Conservation (phyloP, 1,284 basidiomycete genomes). For the Irpex lacteus region DNA sequence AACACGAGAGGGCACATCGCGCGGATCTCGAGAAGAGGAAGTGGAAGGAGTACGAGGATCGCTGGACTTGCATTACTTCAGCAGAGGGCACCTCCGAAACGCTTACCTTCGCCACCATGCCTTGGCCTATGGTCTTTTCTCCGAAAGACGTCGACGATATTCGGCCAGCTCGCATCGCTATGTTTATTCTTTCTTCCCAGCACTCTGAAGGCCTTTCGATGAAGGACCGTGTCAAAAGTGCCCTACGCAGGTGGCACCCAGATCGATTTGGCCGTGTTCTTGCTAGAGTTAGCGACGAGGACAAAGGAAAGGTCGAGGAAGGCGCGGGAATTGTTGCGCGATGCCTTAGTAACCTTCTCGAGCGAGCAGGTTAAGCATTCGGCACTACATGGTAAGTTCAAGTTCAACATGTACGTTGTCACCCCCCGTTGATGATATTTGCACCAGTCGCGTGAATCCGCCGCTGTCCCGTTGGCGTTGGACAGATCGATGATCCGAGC, state of each 20-base stretch:
- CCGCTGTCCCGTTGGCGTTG: too few relatives aligned
- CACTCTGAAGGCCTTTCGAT: conserved; percentile 56
- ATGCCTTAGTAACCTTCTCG: conserved; percentile 66
- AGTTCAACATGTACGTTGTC: too few relatives aligned
- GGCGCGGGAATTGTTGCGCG: conserved; percentile 68
- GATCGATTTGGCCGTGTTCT: conserved; percentile 65
- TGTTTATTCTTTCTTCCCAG: conserved; percentile 57
- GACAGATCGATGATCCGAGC: too few relatives aligned
- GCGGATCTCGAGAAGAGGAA: conserved; percentile 46
- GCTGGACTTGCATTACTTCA: conserved; percentile 49
- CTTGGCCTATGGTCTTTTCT: conserved; percentile 59
- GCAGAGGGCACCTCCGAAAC: conserved; percentile 40
- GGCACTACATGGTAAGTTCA: background rate
- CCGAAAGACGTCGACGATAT: conserved; percentile 49
- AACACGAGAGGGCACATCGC: conserved; percentile 35
- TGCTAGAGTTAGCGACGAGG: conserved; percentile 48
- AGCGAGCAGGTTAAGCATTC: conserved; percentile 14
- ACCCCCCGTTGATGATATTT: too few relatives aligned
- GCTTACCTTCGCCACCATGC: conserved; percentile 57
- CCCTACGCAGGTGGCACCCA: conserved; percentile 74
- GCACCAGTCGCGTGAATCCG: too few relatives aligned
- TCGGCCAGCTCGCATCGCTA: conserved; percentile 42
- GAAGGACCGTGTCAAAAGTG: conserved; percentile 62
- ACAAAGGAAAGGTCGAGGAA: conserved; percentile 57
- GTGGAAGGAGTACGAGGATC: conserved; percentile 59